phyloP scores from a whole-genome alignment of 2,329 filamentous ascomycete genomes.

The Lomentospora prolificans region DNA sequence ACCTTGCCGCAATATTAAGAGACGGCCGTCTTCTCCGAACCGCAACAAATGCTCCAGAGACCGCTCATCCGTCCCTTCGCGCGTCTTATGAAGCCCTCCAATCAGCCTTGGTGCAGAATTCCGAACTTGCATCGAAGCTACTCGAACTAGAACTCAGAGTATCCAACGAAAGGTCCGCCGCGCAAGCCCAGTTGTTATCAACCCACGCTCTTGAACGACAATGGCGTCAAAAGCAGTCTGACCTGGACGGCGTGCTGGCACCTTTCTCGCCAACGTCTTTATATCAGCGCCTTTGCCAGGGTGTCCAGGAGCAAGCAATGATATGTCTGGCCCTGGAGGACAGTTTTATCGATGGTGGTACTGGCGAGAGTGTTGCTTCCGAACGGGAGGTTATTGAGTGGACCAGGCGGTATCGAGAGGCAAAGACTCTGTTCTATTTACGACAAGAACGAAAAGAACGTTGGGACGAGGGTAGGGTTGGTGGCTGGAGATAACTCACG shows the following conservation, averaged over 20 bases:
- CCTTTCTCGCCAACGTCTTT: constrained; percentile 80
- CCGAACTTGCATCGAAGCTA: constrained; percentile 56
- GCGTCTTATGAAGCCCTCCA: constrained; percentile 56
- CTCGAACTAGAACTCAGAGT: constrained; percentile 48
- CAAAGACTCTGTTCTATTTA: constrained; percentile 67
- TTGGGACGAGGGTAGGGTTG: constrained; percentile 93
- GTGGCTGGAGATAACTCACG: constrained; percentile 71
- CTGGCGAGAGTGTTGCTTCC: constrained; percentile 37
- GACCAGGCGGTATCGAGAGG: constrained; percentile 71
- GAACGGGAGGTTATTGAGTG: constrained; percentile 83
- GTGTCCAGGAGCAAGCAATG: constrained; percentile 71
- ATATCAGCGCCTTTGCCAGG: constrained; percentile 70
- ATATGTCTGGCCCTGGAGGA: constrained; percentile 80
- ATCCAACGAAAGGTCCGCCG: constrained; percentile 52
- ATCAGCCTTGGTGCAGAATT: constrained; percentile 59
- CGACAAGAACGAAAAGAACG: constrained; percentile 79
- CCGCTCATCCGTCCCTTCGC: constrained; percentile 62
- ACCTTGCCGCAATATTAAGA: constrained; percentile 62
- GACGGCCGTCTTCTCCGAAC: constrained; percentile 59
- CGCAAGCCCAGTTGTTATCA: constrained; percentile 72
- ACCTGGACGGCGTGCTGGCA: constrained; percentile 76
- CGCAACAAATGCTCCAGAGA: constrained; percentile 57
- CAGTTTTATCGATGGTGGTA: constrained; percentile 67
- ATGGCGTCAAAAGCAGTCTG: constrained; percentile 79
- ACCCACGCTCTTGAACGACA: constrained; percentile 84